Conservation (phyloP, 2,329 filamentous ascomycete genomes). For the Rachicladosporium sp. region DNA sequence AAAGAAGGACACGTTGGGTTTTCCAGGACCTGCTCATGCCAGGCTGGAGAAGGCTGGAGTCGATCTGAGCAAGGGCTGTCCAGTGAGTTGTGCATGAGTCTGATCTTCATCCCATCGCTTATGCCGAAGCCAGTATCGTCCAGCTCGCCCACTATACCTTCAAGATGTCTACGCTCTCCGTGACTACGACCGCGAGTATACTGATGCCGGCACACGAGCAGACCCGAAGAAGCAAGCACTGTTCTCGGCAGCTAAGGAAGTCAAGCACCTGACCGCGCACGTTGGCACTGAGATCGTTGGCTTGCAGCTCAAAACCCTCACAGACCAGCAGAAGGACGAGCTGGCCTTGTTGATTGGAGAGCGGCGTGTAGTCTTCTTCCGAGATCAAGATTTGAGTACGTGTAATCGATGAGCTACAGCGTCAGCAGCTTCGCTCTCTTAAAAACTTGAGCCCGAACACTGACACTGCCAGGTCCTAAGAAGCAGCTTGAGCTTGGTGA, state of each 20-base stretch:
- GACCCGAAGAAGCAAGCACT: conserved; percentile 51
- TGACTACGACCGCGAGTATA: conserved; percentile 39
- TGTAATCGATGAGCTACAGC: too few species aligned
- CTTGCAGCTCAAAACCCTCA: conserved; percentile 50
- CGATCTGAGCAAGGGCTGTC: conserved; percentile 58
- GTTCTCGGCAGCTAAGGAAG: conserved; percentile 48
- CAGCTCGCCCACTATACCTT: conserved; percentile 53
- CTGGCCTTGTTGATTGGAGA: conserved; percentile 51
- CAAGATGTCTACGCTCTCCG: conserved; percentile 59
- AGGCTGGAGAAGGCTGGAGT: conserved; percentile 57
- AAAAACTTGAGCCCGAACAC: too few species aligned
- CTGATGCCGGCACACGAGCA: conserved; percentile 52
- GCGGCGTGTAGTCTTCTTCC: conserved; percentile 53
- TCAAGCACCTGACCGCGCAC: conserved; percentile 48
- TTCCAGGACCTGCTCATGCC: conserved; percentile 45
- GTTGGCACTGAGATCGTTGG: conserved; percentile 55
- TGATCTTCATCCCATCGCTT: too few species aligned
- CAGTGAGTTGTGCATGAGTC: conserved; percentile 16
- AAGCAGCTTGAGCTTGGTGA: conserved; percentile 52
- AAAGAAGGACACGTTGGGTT: conserved; percentile 50
- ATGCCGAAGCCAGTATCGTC: conserved; percentile 38
- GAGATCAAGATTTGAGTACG: conserved; percentile 44
- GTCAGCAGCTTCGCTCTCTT: too few species aligned
- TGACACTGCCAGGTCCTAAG: conserved; percentile 32
- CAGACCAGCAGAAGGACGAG: conserved; percentile 47